Evolutionary conservation across 306 rosid species (phyloP).

Genomic region (Acacia crassicarpa): DNA sequence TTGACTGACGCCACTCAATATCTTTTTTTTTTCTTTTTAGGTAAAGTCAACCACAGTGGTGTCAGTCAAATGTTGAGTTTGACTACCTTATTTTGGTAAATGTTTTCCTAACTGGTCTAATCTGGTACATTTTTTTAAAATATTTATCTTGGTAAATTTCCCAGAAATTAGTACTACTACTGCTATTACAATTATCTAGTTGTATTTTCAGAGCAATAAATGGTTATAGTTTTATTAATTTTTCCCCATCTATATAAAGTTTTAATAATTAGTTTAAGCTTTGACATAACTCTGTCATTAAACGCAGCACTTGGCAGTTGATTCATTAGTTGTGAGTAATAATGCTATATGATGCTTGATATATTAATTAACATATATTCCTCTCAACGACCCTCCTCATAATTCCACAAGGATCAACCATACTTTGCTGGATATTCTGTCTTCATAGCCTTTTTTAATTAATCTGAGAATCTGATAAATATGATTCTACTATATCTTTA

Average conservation of each 20-base stretch:
- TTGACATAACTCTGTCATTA: neutral
- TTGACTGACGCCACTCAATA: too few relatives aligned
- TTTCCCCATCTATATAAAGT: neutral
- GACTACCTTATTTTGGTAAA: too few relatives aligned
- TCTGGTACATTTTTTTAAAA: too few relatives aligned
- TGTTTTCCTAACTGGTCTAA: too few relatives aligned
- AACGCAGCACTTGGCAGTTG: neutral
- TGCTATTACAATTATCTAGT: too few relatives aligned
- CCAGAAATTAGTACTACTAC: neutral
- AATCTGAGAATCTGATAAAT: neutral
- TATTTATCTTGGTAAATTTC: too few relatives aligned
- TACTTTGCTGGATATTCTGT: constrained; percentile 39
- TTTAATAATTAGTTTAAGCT: neutral
- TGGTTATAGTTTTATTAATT: neutral
- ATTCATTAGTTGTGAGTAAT: neutral
- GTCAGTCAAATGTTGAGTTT: too few relatives aligned
- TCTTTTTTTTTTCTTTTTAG: too few relatives aligned
- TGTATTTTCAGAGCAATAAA: neutral
- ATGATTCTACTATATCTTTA: neutral
- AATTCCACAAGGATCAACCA: constrained; percentile 51
- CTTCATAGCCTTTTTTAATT: constrained; percentile 15
- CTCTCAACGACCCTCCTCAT: constrained; percentile 21
- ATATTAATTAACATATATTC: neutral
- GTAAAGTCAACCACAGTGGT: too few relatives aligned
- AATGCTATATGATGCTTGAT: too few relatives aligned